Percentiles rank a stretch among this genome's conserved stretches.
Conservation (phyloP, 2,329 filamentous ascomycete species). For the Mollisiaceae sp. region DNA sequence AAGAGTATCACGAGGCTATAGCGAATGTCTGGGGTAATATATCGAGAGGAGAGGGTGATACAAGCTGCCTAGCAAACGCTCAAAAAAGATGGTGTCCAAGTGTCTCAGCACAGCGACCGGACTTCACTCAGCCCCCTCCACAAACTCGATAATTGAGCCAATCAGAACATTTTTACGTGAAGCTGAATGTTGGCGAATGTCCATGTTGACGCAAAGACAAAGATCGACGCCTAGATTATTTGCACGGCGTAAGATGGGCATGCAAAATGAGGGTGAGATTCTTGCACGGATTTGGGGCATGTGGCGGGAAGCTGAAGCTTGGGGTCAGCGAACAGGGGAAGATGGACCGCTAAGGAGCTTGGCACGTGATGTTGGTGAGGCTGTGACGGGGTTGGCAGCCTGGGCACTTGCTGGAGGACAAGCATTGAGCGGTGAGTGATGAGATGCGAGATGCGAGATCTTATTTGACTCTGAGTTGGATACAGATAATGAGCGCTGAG, state of each 20-base stretch:
- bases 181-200: conserved; percentile 3
- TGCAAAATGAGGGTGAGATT: neutral
- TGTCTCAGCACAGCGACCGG: conserved; percentile 3
- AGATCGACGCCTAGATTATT: neutral
- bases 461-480: too few relatives aligned
- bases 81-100: conserved; percentile 4
- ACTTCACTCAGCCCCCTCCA: neutral
- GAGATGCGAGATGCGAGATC: too few relatives aligned
- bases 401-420: neutral
- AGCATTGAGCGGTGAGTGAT: too few relatives aligned
- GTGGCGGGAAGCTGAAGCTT: neutral
- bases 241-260: neutral
- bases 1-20: neutral
- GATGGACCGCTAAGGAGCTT: neutral
- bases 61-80: conserved; percentile 4
- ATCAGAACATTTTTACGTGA: neutral
- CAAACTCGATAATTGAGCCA: neutral
- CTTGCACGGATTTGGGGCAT: too few relatives aligned
- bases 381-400: neutral
- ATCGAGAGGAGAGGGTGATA: neutral
- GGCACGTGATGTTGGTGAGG: conserved; percentile 6
- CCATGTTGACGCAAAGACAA: neutral
- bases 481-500: too few relatives aligned
- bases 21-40: neutral
- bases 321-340: conserved; percentile 2